Conservation (phyloP, 2,329 filamentous ascomycete genomes). For the Calonectria leucothoes region DNA sequence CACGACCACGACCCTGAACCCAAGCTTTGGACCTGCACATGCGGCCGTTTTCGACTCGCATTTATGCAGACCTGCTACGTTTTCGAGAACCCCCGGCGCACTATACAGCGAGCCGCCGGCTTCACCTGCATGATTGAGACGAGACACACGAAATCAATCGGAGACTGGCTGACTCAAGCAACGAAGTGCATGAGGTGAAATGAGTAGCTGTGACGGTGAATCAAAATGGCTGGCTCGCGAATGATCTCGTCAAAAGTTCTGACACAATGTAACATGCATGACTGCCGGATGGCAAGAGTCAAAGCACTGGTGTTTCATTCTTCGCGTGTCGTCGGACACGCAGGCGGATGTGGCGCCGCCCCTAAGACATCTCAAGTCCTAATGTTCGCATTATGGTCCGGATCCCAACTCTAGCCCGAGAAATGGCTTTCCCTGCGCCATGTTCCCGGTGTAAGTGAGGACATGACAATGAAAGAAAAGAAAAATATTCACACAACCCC, state of each 20-base stretch:
- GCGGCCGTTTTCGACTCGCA: neutral
- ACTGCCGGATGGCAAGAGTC: conserved; percentile 7
- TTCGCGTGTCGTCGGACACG: conserved; percentile 36
- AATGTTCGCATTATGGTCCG: conserved; percentile 30
- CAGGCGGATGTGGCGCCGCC: conserved; percentile 36
- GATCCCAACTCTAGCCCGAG: conserved; percentile 4
- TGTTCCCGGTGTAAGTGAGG: neutral
- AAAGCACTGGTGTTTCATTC: conserved; percentile 33
- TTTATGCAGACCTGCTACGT: neutral
- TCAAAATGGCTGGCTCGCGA: conserved; percentile 30
- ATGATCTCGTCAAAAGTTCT: conserved; percentile 36
- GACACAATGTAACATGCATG: conserved; percentile 31
- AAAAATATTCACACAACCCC: neutral
- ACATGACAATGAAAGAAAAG: no score
- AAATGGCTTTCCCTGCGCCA: neutral
- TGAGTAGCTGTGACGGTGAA: conserved; percentile 10
- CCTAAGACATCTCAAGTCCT: conserved; percentile 33
- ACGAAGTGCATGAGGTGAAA: neutral
- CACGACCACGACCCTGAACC: conserved; percentile 22
- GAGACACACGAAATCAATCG: neutral
- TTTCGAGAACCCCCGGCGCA: neutral
- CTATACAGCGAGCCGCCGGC: neutral
- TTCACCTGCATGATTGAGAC: neutral
- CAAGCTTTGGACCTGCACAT: neutral
- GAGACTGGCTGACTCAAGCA: conserved; percentile 7